phyloP scores from a whole-genome alignment of 2,329 filamentous ascomycete species.

The Pseudocercospora vitis region DNA sequence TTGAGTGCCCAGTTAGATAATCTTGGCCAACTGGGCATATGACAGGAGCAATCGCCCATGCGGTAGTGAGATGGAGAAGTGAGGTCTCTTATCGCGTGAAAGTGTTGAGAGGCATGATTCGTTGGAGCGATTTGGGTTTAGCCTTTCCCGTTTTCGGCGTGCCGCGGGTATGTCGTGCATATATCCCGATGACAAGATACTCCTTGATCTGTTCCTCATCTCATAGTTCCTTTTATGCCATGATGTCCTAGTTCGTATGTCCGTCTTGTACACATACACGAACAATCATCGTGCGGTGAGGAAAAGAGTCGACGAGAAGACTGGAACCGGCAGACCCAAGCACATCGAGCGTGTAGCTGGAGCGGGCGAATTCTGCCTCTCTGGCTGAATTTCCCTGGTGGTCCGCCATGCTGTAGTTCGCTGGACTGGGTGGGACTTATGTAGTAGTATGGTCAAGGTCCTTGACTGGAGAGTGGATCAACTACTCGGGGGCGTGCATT shows the following conservation, averaged over 20 bases:
- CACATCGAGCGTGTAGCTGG: not conserved
- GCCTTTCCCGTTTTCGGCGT: not conserved
- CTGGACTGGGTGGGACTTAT: not conserved
- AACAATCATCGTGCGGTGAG: not conserved
- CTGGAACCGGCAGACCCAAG: not conserved
- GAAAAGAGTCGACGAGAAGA: not conserved
- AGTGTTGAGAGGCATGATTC: not conserved
- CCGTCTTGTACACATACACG: not conserved
- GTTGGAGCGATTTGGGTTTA: not conserved
- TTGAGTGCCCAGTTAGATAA: not conserved
- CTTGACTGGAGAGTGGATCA: not conserved
- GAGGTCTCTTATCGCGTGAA: not conserved
- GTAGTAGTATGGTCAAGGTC: slow-evolving; percentile 3
- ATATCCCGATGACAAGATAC: not conserved
- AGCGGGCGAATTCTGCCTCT: slow-evolving; percentile 5
- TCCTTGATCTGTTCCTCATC: not conserved
- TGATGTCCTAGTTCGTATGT: too few relatives aligned
- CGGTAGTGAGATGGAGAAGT: not conserved
- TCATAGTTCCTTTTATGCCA: not conserved
- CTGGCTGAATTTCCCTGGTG: slow-evolving; percentile 8
- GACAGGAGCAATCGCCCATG: not conserved
- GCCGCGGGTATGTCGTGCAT: not conserved
- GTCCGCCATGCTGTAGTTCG: slow-evolving; percentile 1
- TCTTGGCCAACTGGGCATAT: not conserved
- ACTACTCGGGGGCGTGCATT: not conserved